Evolutionary conservation across 331 rosid species (phyloP).

Genomic region (Ulmus americana): DNA sequence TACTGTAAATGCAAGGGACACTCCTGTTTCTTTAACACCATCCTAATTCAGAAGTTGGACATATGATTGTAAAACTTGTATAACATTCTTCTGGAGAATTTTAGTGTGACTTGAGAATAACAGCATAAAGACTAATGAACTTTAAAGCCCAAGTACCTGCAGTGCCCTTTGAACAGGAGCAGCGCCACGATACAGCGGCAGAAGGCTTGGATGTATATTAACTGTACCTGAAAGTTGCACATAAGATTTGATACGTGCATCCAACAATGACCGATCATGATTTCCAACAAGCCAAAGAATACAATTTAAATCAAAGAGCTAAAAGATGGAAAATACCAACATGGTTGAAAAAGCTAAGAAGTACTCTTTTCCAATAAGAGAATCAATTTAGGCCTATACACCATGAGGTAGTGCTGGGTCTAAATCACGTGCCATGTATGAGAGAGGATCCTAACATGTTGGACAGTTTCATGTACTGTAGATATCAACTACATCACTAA

Average conservation of each 20-base stretch:
- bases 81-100: not conserved
- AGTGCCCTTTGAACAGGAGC: constrained; percentile 96
- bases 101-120: not conserved
- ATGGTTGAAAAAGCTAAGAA: not conserved
- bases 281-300: not conserved
- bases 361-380: not conserved
- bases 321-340: not conserved
- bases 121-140: constrained; percentile 3
- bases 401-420: not conserved
- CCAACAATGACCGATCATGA: not conserved
- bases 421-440: too few species aligned
- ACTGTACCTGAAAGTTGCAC: constrained; percentile 64
- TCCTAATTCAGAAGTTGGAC: constrained; percentile 40
- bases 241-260: not conserved
- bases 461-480: too few species aligned
- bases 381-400: not conserved
- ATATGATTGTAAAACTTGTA: not conserved
- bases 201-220: constrained; percentile 81
- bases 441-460: too few species aligned
- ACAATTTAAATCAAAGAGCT: not conserved
- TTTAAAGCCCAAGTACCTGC: constrained; percentile 47
- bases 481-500: too few species aligned
- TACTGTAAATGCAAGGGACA: constrained; percentile 82
- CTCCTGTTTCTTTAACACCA: constrained; percentile 81
- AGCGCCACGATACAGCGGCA: constrained; percentile 89